Evolutionary conservation across 768 basidiomycete species (phyloP), one percentile per base, ranked within the genome.

Genomic region (Russula olivacea): DNA sequence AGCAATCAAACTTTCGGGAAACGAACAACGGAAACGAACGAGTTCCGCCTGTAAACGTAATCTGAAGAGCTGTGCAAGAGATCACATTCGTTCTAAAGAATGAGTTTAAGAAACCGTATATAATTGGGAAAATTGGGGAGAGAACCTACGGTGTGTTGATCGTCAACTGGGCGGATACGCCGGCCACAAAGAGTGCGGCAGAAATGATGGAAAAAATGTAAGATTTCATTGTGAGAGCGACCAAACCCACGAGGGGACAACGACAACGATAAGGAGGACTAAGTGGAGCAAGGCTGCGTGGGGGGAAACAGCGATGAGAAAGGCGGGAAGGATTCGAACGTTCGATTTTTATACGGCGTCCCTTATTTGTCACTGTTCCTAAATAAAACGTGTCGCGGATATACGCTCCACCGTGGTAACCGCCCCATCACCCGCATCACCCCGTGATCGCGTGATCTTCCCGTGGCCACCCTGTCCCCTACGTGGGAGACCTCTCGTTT

Each of bases 111-210:
- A 68, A 55, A 52, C 47, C 47, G 28, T 10, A 4, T 47, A 14
- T 32, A 19, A 14, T 54, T 38, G 3, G 43, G 40, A 30, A 25
- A 45, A 15, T 36, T 36, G 36, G 36, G 17, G 57, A 17, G 3
- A 19, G 25, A 21, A 80, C 88, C 70, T 67, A 90, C 89, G 89
- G 89, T 41, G 89, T 92, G 72, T 88, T 85, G 71, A 91, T 76
- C 0, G 68, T 74, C 67, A 84, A 69, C 69, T 83, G 83, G 19
- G 81, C 85, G 28, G 77, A 47, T 54, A 73, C 83, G 36, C 73
- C 72, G 55, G 73, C 71, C 51, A 74, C 76, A 66, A 80, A 71
- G 67, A 83, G 73, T 48, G 74, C 74, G 65, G 76, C 70, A 61
- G 77, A 70, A 55, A 75, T 68, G 68, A 82, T 59, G 58, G 78